Conservation (phyloP, 352 stramenopile genomes). For the Phytophthora quininea region DNA sequence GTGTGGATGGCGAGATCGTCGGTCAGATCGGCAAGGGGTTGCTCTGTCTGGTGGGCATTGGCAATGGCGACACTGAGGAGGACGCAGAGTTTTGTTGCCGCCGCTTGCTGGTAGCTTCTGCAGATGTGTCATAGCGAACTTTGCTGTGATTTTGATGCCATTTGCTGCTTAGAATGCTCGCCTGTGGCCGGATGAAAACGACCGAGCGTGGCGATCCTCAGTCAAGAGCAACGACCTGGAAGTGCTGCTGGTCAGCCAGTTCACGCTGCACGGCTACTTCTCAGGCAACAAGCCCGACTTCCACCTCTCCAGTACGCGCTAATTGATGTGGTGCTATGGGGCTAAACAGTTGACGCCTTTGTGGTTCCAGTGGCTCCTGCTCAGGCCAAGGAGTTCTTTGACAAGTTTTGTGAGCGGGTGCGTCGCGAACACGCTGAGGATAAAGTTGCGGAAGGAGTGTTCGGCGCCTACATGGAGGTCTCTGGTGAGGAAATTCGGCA, state of each 20-base stretch:
- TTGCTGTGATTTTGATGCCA: neutral
- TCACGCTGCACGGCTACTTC: slow-evolving; percentile 85
- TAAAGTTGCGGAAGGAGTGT: slow-evolving; percentile 81
- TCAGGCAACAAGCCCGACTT: slow-evolving; percentile 88
- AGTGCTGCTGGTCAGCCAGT: slow-evolving; percentile 89
- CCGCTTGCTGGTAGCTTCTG: slow-evolving; percentile 58
- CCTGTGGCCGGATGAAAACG: slow-evolving; percentile 74
- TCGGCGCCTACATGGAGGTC: slow-evolving; percentile 88
- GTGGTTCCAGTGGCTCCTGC: slow-evolving; percentile 59
- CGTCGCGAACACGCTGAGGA: slow-evolving; percentile 57
- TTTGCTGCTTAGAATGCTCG: slow-evolving; percentile 66
- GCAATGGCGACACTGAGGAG: slow-evolving; percentile 74
- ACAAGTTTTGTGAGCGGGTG: slow-evolving; percentile 75
- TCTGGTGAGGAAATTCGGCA: slow-evolving; percentile 45
- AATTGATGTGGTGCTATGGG: neutral
- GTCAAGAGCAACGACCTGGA: slow-evolving; percentile 68
- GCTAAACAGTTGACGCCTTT: neutral
- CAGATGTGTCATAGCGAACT: neutral
- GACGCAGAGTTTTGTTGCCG: slow-evolving; percentile 86
- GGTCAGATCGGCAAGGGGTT: slow-evolving; percentile 77
- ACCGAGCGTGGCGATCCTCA: slow-evolving; percentile 66
- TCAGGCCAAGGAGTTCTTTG: slow-evolving; percentile 76
- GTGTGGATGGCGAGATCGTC: slow-evolving; percentile 77
- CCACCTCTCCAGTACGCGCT: slow-evolving; percentile 75
- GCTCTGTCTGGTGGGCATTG: slow-evolving; percentile 84